These are phyloP conservation scores for Paramecium primaurelia DNA, from an alignment of 73 alveolate species.

Conservation along the genomic window DNA sequence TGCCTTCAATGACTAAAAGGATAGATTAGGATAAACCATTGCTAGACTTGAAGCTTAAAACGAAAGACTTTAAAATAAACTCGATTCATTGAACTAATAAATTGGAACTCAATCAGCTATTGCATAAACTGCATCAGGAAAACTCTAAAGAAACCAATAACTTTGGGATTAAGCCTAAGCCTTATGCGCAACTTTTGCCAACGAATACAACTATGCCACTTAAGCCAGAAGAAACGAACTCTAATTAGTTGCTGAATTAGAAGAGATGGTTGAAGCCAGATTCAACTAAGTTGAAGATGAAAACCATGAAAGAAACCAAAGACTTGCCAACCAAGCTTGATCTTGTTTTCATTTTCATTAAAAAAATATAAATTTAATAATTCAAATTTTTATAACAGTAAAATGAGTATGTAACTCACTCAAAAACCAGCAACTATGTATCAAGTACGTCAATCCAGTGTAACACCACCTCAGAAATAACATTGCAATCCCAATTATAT, in stretches of 20 bases:
- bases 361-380: not conserved
- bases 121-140: conserved; percentile 45
- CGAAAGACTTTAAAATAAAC: conserved; percentile 36
- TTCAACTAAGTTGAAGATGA: conserved; percentile 46
- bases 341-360: not conserved
- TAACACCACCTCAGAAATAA: not conserved
- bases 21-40: not conserved
- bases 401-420: conserved; percentile 33
- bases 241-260: conserved; percentile 35
- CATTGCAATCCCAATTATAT: not conserved
- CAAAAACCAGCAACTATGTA: not conserved
- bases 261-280: conserved; percentile 44
- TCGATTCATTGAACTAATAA: not conserved
- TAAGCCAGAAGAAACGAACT: conserved; percentile 43
- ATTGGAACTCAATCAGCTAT: conserved; percentile 53
- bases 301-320: conserved; percentile 22
- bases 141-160: conserved; percentile 44
- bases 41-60: conserved; percentile 5
- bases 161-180: conserved; percentile 54
- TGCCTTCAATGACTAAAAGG: conserved; percentile 52
- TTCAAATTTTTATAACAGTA: not conserved
- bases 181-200: conserved; percentile 32
- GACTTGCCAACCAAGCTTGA: conserved; percentile 34
- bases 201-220: conserved; percentile 52
- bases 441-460: not conserved